Evolutionary conservation across 441 rosid species (phyloP).

Genomic region (Aquilaria agallochum): DNA sequence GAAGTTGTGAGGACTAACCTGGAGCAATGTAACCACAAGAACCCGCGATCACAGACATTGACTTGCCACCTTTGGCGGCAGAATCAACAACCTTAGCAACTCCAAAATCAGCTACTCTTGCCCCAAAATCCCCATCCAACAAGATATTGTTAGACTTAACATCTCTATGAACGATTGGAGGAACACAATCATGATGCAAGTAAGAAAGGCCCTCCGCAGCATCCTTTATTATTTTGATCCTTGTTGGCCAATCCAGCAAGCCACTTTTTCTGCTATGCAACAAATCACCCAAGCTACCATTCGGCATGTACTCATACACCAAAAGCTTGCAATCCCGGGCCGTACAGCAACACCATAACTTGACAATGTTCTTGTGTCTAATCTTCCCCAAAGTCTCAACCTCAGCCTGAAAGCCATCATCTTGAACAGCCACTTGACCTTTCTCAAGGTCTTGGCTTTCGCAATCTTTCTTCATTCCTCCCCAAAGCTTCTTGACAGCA

Average conservation of each 20-base stretch:
- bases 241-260: conserved; percentile 73
- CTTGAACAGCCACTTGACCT: conserved; percentile 46
- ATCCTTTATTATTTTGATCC: conserved; percentile 74
- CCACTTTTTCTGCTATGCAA: conserved; percentile 85
- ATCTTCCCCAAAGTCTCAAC: conserved; percentile 90
- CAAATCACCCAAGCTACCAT: conserved; percentile 95
- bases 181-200: conserved; percentile 92
- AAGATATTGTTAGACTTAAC: conserved; percentile 92
- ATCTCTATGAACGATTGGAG: conserved; percentile 94
- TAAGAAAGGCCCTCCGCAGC: conserved; percentile 95
- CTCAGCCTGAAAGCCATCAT: conserved; percentile 83
- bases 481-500: conserved; percentile 94
- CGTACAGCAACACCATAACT: conserved; percentile 91
- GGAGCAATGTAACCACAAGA: conserved; percentile 99
- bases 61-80: conserved; percentile 64
- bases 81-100: conserved; percentile 80
- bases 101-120: conserved; percentile 94
- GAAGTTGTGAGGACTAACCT: conserved; percentile 42
- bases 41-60: conserved; percentile 98
- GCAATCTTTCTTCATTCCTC: conserved; percentile 40
- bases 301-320: conserved; percentile 94
- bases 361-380: conserved; percentile 95
- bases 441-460: conserved; percentile 56
- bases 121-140: conserved; percentile 79
- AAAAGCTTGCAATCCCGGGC: conserved; percentile 81